Percentiles rank a stretch among this genome's conserved stretches.
Conservation (phyloP, 2,329 filamentous ascomycete genomes). For the Cladosporium halotolerans region DNA sequence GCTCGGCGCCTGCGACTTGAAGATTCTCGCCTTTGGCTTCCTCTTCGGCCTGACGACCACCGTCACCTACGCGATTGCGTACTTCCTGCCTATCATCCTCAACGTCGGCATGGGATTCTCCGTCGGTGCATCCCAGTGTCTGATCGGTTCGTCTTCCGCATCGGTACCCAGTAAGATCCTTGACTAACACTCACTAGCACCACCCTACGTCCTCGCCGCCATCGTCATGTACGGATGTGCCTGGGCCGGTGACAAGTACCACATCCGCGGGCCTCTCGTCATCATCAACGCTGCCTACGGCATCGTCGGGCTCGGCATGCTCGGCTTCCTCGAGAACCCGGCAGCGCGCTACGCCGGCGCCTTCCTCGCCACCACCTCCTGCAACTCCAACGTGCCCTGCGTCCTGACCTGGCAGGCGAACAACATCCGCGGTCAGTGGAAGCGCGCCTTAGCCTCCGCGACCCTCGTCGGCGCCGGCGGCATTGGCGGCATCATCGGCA, state of each 20-base stretch:
- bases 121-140: slow-evolving; percentile 25
- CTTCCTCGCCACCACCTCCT: slow-evolving; percentile 30
- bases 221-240: slow-evolving; percentile 30
- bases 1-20: slow-evolving; percentile 39
- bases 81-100: slow-evolving; percentile 35
- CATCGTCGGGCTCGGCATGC: slow-evolving; percentile 29
- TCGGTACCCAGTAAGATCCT: neutral
- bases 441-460: slow-evolving; percentile 71
- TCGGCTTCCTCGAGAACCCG: slow-evolving; percentile 26
- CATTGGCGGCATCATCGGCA: slow-evolving; percentile 61
- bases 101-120: slow-evolving; percentile 31
- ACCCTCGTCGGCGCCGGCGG: slow-evolving; percentile 71
- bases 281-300: slow-evolving; percentile 30
- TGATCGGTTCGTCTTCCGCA: slow-evolving; percentile 19
- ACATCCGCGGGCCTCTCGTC: slow-evolving; percentile 30
- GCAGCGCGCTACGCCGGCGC: slow-evolving; percentile 31
- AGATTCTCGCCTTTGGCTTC: slow-evolving; percentile 50
- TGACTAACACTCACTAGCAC: slow-evolving; percentile 9
- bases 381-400: slow-evolving; percentile 60
- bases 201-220: slow-evolving; percentile 32
- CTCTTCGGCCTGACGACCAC: slow-evolving; percentile 57
- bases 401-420: slow-evolving; percentile 77
- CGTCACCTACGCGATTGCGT: slow-evolving; percentile 29
- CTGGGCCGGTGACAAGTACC: slow-evolving; percentile 28
- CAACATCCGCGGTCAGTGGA: slow-evolving; percentile 85